Evolutionary conservation across 2,329 filamentous ascomycete species (phyloP).

Genomic region (Cladophialophora bantiana): DNA sequence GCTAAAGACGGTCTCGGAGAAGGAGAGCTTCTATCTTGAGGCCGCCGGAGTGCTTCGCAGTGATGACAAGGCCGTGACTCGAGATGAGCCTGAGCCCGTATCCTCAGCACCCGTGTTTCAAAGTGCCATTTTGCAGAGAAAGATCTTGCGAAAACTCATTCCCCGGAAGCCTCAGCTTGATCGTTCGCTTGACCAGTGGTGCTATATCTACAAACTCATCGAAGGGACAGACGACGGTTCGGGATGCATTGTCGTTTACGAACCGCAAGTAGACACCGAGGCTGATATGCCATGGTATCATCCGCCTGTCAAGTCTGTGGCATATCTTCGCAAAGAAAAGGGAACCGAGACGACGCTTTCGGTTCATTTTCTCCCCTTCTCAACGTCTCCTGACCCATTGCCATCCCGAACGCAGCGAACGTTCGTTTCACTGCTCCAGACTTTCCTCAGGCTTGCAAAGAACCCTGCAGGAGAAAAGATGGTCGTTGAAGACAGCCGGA

Average conservation of each 20-base stretch:
- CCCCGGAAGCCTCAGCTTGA: slow-evolving; percentile 83
- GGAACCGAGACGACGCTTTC: slow-evolving; percentile 48
- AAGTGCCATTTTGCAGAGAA: slow-evolving; percentile 60
- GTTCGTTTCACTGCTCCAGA: slow-evolving; percentile 47
- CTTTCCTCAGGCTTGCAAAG: slow-evolving; percentile 47
- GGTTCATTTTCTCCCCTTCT: slow-evolving; percentile 60
- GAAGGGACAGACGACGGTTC: slow-evolving; percentile 20
- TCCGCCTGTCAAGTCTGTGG: slow-evolving; percentile 75
- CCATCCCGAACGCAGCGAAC: slow-evolving; percentile 50
- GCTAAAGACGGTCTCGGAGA: slow-evolving; percentile 45
- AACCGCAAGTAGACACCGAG: slow-evolving; percentile 71
- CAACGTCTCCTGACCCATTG: slow-evolving; percentile 46
- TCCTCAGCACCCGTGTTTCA: slow-evolving; percentile 39
- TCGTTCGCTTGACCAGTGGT: slow-evolving; percentile 78
- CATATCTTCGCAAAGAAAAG: slow-evolving; percentile 64
- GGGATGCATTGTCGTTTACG: slow-evolving; percentile 71
- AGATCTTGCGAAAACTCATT: slow-evolving; percentile 77
- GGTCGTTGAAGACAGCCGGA: slow-evolving; percentile 51
- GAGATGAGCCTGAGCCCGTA: slow-evolving; percentile 11
- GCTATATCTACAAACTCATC: slow-evolving; percentile 66
- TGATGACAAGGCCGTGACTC: background rate
- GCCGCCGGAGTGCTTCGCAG: background rate
- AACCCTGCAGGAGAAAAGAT: slow-evolving; percentile 5
- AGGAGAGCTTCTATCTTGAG: slow-evolving; percentile 39
- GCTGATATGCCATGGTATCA: slow-evolving; percentile 86